A percentile compares a stretch with the other conserved stretches of the same genome.
Evolutionary conservation across 2,329 filamentous ascomycete genomes (phyloP).

Genomic region (Purpureocillium takamizusanense): DNA sequence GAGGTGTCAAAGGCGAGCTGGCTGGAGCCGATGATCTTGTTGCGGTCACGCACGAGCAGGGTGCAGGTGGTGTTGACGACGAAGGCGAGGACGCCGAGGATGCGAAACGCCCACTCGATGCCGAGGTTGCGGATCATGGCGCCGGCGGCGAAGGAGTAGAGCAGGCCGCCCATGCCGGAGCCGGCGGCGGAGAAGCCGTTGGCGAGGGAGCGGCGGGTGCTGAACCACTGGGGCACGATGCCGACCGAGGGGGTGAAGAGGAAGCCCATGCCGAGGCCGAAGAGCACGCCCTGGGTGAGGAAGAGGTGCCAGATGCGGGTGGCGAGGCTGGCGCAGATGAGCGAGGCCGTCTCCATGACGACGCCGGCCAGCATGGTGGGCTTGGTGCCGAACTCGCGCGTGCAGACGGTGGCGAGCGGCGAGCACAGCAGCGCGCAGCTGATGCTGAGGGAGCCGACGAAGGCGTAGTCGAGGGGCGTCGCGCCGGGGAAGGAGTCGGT

Average conservation of each 20-base stretch:
- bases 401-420: slow-evolving; percentile 55
- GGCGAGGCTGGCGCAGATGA: slow-evolving; percentile 64
- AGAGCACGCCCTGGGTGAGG: slow-evolving; percentile 64
- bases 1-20: slow-evolving; percentile 56
- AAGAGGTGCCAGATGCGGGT: slow-evolving; percentile 66
- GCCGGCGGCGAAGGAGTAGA: slow-evolving; percentile 59
- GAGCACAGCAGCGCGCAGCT: slow-evolving; percentile 53
- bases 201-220: slow-evolving; percentile 56
- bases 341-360: slow-evolving; percentile 51
- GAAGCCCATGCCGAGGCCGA: slow-evolving; percentile 72
- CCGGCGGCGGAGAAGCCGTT: slow-evolving; percentile 62
- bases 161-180: slow-evolving; percentile 63
- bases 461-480: slow-evolving; percentile 60
- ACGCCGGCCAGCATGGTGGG: slow-evolving; percentile 56
- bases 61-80: slow-evolving; percentile 55
- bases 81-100: slow-evolving; percentile 54
- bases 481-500: slow-evolving; percentile 54
- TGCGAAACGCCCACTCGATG: slow-evolving; percentile 57
- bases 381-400: slow-evolving; percentile 53
- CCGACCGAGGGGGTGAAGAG: slow-evolving; percentile 61
- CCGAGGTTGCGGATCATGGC: slow-evolving; percentile 58
- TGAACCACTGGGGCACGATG: slow-evolving; percentile 68
- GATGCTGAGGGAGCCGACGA: slow-evolving; percentile 48
- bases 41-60: slow-evolving; percentile 60
- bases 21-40: slow-evolving; percentile 58